phyloP scores from a whole-genome alignment of 2,329 filamentous ascomycete genomes.

The Fusarium sp. region DNA sequence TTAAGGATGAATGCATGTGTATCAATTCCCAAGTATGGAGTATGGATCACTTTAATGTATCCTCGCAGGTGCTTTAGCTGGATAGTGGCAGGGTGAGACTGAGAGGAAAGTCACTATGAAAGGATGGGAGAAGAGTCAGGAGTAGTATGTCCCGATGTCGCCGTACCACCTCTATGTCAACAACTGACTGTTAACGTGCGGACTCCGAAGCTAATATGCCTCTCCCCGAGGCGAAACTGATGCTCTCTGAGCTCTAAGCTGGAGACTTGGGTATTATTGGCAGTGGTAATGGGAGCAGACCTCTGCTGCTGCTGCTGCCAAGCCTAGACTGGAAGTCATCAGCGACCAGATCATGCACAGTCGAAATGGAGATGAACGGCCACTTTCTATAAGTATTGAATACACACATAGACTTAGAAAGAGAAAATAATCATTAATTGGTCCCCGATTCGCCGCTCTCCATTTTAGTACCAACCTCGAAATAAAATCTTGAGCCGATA shows the following conservation, averaged over 20 bases:
- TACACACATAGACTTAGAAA: neutral
- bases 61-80: no score
- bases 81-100: slow-evolving; percentile 41
- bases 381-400: neutral
- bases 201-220: slow-evolving; percentile 29
- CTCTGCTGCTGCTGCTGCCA: neutral
- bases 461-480: neutral
- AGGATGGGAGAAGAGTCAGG: slow-evolving; percentile 37
- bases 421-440: neutral
- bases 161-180: slow-evolving; percentile 7
- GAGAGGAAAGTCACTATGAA: slow-evolving; percentile 43
- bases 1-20: slow-evolving; percentile 80
- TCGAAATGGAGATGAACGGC: neutral
- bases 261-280: slow-evolving; percentile 33
- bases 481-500: neutral
- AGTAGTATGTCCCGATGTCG: slow-evolving; percentile 7
- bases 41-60: no score
- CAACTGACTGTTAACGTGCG: slow-evolving; percentile 3
- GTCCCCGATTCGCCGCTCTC: neutral
- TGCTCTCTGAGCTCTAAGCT: slow-evolving; percentile 31
- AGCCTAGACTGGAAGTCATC: slow-evolving; percentile 2
- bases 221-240: slow-evolving; percentile 37
- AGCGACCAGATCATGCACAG: neutral
- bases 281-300: slow-evolving; percentile 36
- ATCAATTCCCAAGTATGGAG: slow-evolving; percentile 45